These are phyloP conservation scores for Persicaria maculosa DNA, from an alignment of 148 eudicot genomes.

Conservation along the genomic window DNA sequence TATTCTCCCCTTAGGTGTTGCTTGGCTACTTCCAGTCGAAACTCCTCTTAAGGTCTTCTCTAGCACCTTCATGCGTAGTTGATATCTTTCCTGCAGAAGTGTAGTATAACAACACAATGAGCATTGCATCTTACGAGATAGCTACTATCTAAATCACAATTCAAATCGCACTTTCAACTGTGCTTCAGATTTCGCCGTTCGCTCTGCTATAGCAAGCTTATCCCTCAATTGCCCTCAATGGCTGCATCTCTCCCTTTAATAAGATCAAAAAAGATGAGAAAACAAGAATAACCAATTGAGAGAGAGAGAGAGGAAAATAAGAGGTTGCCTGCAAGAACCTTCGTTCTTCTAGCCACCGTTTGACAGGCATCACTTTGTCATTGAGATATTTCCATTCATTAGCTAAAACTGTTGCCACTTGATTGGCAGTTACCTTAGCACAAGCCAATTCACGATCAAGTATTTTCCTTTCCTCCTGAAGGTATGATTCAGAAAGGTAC, in stretches of 20 bases:
- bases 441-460: slow-evolving; percentile 75
- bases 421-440: slow-evolving; percentile 70
- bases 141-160: slow-evolving; percentile 2
- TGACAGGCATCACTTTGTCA: slow-evolving; percentile 83
- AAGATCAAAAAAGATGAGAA: neutral
- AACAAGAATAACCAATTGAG: neutral
- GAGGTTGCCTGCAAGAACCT: slow-evolving; percentile 55
- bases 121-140: neutral
- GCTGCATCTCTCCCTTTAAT: slow-evolving; percentile 67
- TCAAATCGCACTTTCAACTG: slow-evolving; percentile 39
- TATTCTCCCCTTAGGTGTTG: slow-evolving; percentile 36
- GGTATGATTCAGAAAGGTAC: neutral
- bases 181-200: slow-evolving; percentile 69
- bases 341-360: slow-evolving; percentile 79
- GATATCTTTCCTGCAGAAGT: slow-evolving; percentile 50
- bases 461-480: slow-evolving; percentile 70
- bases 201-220: slow-evolving; percentile 52
- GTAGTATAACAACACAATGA: neutral
- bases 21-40: slow-evolving; percentile 22
- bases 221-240: slow-evolving; percentile 60
- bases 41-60: slow-evolving; percentile 30
- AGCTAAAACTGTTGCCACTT: slow-evolving; percentile 73
- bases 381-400: slow-evolving; percentile 81
- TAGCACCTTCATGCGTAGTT: slow-evolving; percentile 49
- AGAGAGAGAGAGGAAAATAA: neutral